These are phyloP conservation scores for Lomentospora prolificans DNA, from an alignment of 2,329 filamentous ascomycete genomes.

Conservation along the genomic window DNA sequence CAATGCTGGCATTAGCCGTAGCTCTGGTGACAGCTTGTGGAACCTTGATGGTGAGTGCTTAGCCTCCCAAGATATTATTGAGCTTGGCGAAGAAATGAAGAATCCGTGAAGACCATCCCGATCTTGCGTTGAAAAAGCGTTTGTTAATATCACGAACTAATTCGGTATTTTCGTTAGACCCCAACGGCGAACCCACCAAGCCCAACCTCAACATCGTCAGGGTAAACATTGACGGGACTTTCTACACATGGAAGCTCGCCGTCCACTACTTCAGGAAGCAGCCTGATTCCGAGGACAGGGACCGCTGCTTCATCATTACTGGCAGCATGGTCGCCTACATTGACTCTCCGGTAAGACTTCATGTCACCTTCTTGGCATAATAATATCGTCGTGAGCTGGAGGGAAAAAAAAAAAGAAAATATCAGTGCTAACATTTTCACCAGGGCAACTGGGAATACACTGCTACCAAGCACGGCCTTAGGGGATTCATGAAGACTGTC, in stretches of 20 bases:
- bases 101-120: no score
- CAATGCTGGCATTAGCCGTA: slow-evolving; percentile 33
- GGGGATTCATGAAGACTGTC: slow-evolving; percentile 32
- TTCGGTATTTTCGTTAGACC: no score
- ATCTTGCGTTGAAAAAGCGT: no score
- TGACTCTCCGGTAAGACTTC: slow-evolving; percentile 26
- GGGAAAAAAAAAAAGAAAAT: no score
- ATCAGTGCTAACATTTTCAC: neutral
- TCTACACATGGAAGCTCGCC: slow-evolving; percentile 36
- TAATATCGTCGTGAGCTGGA: no score
- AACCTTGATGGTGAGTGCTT: slow-evolving; percentile 22
- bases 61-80: neutral
- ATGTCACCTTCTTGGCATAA: neutral
- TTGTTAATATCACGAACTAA: no score
- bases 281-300: slow-evolving; percentile 24
- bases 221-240: slow-evolving; percentile 28
- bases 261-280: slow-evolving; percentile 35
- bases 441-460: slow-evolving; percentile 29
- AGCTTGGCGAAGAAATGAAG: no score
- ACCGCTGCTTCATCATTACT: slow-evolving; percentile 39
- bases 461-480: slow-evolving; percentile 31
- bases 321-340: slow-evolving; percentile 37
- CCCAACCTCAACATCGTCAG: slow-evolving; percentile 31
- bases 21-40: slow-evolving; percentile 27
- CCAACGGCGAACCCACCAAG: slow-evolving; percentile 20